phyloP scores from a whole-genome alignment of 306 rosid genomes.

The Luffa aegyptiaca region DNA sequence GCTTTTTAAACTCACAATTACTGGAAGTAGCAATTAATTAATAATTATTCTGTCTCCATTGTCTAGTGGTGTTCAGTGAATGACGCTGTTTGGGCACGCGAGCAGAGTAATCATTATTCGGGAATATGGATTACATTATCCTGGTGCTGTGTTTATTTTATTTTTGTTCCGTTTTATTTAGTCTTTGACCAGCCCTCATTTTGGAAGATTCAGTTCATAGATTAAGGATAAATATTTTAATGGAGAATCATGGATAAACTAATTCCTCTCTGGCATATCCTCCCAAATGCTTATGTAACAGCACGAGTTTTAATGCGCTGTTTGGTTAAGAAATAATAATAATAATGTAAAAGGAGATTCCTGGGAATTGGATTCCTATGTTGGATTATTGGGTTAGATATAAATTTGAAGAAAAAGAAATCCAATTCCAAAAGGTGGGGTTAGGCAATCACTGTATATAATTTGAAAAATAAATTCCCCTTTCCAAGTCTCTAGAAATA shows the following conservation, averaged over 20 bases:
- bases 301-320: not conserved
- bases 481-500: not conserved
- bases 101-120: not conserved
- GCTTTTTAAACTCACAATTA: not conserved
- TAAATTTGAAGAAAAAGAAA: not conserved
- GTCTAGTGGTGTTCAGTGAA: not conserved
- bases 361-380: slow-evolving; percentile 6
- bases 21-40: not conserved
- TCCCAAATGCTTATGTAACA: not conserved
- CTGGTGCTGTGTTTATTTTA: not conserved
- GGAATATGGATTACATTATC: not conserved
- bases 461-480: not conserved
- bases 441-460: not conserved
- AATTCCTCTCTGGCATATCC: slow-evolving; percentile 2
- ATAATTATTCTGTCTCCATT: not conserved
- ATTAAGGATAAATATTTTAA: not conserved
- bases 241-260: slow-evolving; percentile 2
- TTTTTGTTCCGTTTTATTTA: not conserved
- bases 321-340: not conserved
- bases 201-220: slow-evolving; percentile 3
- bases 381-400: not conserved
- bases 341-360: not conserved
- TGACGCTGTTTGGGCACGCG: not conserved
- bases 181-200: not conserved
- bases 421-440: not conserved